Conservation (phyloP, 768 basidiomycete genomes). For the Leccinum fibrillosum region DNA sequence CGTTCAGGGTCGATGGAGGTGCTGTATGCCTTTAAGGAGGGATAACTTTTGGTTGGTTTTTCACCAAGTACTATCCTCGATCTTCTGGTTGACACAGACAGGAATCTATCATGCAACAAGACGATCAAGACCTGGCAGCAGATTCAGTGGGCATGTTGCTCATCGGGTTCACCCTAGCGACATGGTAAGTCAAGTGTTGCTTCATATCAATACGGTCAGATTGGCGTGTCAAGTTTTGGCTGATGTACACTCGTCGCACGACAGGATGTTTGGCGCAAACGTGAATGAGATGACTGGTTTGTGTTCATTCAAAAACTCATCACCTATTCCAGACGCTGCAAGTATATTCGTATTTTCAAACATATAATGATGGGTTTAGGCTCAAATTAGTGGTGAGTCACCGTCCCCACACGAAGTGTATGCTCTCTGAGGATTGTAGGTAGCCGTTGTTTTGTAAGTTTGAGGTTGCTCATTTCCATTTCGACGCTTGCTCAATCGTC, state of each 20-base stretch:
- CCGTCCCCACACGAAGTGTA: background rate
- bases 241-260: background rate
- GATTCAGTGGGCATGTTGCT: slow-evolving; percentile 10
- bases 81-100: background rate
- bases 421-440: background rate
- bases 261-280: slow-evolving; percentile 14
- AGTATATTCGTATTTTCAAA: slow-evolving; percentile 7
- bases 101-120: background rate
- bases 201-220: background rate
- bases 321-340: slow-evolving; percentile 7
- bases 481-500: background rate
- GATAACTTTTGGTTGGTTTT: background rate
- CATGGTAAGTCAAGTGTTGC: slow-evolving; percentile 3
- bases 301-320: background rate
- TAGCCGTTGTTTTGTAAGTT: slow-evolving; percentile 7
- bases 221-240: background rate
- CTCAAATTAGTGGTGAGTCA: slow-evolving; percentile 11
- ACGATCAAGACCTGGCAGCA: background rate
- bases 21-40: background rate
- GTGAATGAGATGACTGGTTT: background rate
- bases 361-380: background rate
- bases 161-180: slow-evolving; percentile 12
- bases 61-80: background rate
- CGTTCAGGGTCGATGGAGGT: background rate
- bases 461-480: background rate